phyloP scores from a whole-genome alignment of 1,284 basidiomycete species.

The Malassezia cuniculi region DNA sequence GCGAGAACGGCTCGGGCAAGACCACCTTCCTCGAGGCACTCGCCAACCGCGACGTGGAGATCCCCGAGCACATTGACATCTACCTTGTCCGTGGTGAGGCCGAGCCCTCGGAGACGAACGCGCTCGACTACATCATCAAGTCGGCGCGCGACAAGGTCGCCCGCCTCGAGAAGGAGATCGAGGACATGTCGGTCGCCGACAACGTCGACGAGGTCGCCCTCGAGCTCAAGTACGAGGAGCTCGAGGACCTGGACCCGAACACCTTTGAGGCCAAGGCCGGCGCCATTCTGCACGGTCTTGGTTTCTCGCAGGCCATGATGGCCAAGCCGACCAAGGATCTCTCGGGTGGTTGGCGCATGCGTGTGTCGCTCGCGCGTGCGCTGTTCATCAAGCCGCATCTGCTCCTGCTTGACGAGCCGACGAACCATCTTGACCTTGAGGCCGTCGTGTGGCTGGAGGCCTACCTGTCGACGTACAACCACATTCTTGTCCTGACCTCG shows the following conservation, averaged over 20 bases:
- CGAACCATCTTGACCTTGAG: conserved; percentile 81
- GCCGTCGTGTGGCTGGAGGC: conserved; percentile 98
- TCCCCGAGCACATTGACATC: conserved; percentile 91
- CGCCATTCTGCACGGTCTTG: conserved; percentile 89
- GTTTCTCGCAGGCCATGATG: conserved; percentile 86
- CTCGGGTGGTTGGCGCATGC: conserved; percentile 98
- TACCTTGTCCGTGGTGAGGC: conserved; percentile 92
- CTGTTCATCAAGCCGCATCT: conserved; percentile 94
- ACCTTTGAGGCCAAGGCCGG: conserved; percentile 94
- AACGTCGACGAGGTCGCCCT: conserved; percentile 72
- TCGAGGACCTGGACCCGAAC: conserved; percentile 87
- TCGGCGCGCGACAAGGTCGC: conserved; percentile 90
- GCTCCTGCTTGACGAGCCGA: conserved; percentile 61
- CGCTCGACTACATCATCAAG: conserved; percentile 85
- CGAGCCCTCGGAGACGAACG: conserved; percentile 89
- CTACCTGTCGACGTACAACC: conserved; percentile 92
- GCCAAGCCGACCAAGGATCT: conserved; percentile 91
- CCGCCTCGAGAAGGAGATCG: conserved; percentile 84
- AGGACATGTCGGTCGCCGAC: conserved; percentile 80
- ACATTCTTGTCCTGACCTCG: conserved; percentile 79
- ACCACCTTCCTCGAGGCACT: conserved; percentile 50
- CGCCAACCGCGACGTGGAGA: conserved; percentile 61
- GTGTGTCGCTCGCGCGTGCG: conserved; percentile 87
- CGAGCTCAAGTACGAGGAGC: conserved; percentile 85
- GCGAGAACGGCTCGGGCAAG: conserved; percentile 96